Evolutionary conservation across 2,329 filamentous ascomycete genomes (phyloP).

Genomic region (Nigrospora osmanthi): DNA sequence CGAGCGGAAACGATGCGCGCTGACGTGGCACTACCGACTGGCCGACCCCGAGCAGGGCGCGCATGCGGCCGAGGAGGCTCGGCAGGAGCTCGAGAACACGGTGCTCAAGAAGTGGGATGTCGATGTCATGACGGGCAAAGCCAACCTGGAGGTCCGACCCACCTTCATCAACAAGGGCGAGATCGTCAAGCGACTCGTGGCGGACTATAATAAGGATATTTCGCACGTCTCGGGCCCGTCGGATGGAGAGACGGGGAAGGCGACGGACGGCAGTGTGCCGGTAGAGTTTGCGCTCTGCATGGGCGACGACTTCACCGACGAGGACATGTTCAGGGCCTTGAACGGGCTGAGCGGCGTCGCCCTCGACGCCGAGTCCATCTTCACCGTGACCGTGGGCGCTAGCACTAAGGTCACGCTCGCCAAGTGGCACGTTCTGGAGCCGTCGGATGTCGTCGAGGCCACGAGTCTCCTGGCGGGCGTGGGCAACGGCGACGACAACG

Average conservation of each 20-base stretch:
- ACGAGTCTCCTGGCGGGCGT: conserved; percentile 47
- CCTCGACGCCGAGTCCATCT: conserved; percentile 61
- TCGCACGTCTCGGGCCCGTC: conserved; percentile 10
- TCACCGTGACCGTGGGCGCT: conserved; percentile 85
- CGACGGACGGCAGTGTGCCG: conserved; percentile 29
- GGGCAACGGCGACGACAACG: conserved; percentile 23
- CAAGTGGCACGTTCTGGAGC: conserved; percentile 83
- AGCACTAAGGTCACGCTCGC: conserved; percentile 89
- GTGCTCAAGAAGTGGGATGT: conserved; percentile 79
- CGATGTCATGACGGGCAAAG: conserved; percentile 95
- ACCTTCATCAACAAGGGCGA: conserved; percentile 98
- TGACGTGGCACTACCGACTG: conserved; percentile 96
- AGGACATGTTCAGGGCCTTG: conserved; percentile 90
- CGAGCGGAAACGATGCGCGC: conserved; percentile 85
- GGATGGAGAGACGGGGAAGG: conserved; percentile 28
- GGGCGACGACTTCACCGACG: conserved; percentile 95
- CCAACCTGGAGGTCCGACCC: conserved; percentile 93
- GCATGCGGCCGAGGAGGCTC: conserved; percentile 73
- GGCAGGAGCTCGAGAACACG: conserved; percentile 69
- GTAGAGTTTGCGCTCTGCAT: conserved; percentile 85
- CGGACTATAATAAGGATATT: conserved; percentile 53
- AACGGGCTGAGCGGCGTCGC: conserved; percentile 46
- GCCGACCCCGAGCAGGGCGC: conserved; percentile 79
- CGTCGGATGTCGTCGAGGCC: conserved; percentile 74
- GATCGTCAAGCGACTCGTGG: conserved; percentile 77